Base-by-base conservation (phyloP, 1,139 yeast species). In the Arxiozyma bovina region DNA sequence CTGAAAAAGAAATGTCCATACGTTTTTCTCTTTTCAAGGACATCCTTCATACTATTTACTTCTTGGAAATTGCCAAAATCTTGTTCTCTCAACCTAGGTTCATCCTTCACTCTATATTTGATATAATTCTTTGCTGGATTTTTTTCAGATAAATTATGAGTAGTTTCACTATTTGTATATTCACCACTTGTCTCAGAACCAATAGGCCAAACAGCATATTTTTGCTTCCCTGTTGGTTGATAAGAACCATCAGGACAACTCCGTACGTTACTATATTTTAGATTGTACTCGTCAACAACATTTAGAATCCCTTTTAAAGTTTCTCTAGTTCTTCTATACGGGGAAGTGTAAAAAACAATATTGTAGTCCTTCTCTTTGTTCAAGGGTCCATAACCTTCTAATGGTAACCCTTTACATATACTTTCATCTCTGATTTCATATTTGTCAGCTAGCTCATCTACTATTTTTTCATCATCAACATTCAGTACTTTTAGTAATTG, bases 1-100 rank as follows among this genome's bases (percentile, higher is more conserved):
- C 97, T 72, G 67, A 86, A 90, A 70, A 90, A 90, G 62, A 90
- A 90, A 70, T 89, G 96, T 0, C 97, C 97, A 70, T 90, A 90
- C 60, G 83, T 82, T 0, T 96, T 91, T 49, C 97, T 73, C 61
- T 74, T 73, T 62, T 82, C 83, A 94, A 90, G 88, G 60, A 85
- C 90, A 54, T 78, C 84, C 3, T 85, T 78, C 45, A 85, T 80
- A 55, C 85, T 79, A 9, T 54, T 57, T n/a, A 64, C 63, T 42
- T 66, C 63, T 71, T 90, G 97, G 70, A 88, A 89, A 67, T 90
- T 90, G 23, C 97, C 97, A 67, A 90, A 90, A 70, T 90, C 97
- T 69, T 90, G 97, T 67, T 90, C 97, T 60, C 97, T 76, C 80
- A 90, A 81, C 53, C 96, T 72, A 4, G 96, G 95, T 64, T 90